Evolutionary conservation across 768 basidiomycete genomes (phyloP).

Genomic region (Mycena olivaceomarginata): DNA sequence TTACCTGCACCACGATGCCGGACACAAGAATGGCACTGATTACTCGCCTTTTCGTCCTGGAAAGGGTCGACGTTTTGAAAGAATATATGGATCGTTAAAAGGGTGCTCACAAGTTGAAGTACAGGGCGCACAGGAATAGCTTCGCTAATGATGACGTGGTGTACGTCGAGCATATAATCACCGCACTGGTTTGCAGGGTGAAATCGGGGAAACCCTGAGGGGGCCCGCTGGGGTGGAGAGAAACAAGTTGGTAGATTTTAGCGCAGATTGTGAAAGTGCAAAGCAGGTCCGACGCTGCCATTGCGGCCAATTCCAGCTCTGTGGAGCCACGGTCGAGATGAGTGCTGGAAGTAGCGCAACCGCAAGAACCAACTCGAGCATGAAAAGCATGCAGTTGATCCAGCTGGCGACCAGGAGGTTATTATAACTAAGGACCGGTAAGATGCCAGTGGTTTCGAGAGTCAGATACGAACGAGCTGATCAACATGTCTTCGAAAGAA

Average conservation of each 20-base stretch:
- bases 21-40: constrained; percentile 1
- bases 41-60: background rate
- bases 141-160: constrained; percentile 29
- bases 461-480: no score
- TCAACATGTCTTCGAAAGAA: no score
- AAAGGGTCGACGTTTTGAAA: background rate
- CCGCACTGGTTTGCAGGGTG: background rate
- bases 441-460: no score
- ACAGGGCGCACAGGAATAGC: constrained; percentile 28
- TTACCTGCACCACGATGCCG: constrained; percentile 11
- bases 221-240: background rate
- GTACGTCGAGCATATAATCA: constrained; percentile 23
- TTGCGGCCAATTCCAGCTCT: background rate
- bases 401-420: constrained; percentile 20
- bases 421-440: no score
- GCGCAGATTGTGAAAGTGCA: constrained; percentile 25
- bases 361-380: constrained; percentile 24
- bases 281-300: constrained; percentile 11
- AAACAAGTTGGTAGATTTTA: background rate
- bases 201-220: background rate
- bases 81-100: background rate
- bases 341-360: constrained; percentile 1
- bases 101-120: constrained; percentile 8
- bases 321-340: constrained; percentile 12
- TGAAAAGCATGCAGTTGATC: constrained; percentile 35